These are phyloP conservation scores for Elaeagnus macrophylla DNA, from an alignment of 306 rosid species.

Conservation along the genomic window DNA sequence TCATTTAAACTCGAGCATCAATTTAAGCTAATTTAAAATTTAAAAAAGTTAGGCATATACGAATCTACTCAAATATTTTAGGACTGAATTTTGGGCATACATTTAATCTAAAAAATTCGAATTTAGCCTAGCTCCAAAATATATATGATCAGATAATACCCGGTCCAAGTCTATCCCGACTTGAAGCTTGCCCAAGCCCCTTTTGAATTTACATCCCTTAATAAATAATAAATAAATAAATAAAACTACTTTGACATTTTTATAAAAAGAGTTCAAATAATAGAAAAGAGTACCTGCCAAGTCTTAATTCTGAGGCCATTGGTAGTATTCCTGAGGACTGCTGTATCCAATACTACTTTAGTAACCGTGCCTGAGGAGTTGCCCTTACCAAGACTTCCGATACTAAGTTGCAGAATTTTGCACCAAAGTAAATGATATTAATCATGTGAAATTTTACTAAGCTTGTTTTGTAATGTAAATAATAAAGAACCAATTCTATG, in stretches of 20 bases:
- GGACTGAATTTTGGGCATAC: too few relatives aligned
- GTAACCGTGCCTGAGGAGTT: constrained; percentile 74
- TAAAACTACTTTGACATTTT: not conserved
- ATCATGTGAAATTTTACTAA: not conserved
- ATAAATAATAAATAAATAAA: too few relatives aligned
- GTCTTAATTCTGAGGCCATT: constrained; percentile 95
- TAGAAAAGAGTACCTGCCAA: constrained; percentile 64
- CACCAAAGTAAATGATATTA: not conserved
- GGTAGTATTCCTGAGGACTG: constrained; percentile 57
- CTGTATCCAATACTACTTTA: constrained; percentile 82
- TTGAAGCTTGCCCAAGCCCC: too few relatives aligned
- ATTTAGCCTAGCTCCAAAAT: too few relatives aligned
- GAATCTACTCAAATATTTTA: too few relatives aligned
- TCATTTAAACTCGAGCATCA: too few relatives aligned
- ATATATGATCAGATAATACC: too few relatives aligned
- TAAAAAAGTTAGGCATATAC: too few relatives aligned
- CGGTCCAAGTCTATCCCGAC: too few relatives aligned
- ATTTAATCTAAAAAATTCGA: too few relatives aligned
- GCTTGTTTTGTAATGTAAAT: not conserved
- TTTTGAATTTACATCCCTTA: too few relatives aligned
- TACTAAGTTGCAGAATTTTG: constrained; percentile 30
- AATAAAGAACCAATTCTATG: not conserved
- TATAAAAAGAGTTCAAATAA: not conserved
- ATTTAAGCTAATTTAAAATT: too few relatives aligned
- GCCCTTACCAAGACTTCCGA: constrained; percentile 97